Base-by-base conservation (phyloP, 23 red algal species). In the Chondrus crispus region DNA sequence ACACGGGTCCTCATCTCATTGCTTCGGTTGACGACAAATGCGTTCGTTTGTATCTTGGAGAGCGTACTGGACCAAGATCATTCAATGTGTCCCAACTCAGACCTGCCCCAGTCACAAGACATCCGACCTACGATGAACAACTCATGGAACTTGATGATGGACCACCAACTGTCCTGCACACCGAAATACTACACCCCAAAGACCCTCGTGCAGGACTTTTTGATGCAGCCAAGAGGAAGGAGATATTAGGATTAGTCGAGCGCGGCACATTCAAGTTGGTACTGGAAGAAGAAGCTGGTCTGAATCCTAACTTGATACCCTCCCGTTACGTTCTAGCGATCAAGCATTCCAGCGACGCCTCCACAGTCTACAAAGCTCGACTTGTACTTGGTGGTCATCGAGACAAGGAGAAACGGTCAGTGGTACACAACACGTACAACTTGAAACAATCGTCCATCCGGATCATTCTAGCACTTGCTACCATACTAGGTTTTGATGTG, bases 341-440 rank as follows among this genome's bases (percentile, higher is more conserved):
- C 44, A 81, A 81, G 33, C 40, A 29, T 29, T n/a, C 19, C 29
- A 18, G 52, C 44, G 33, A 20, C n/a, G 41, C 39, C 0, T 0
- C 14, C 14, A 53, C 20, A 0, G 52, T 20, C 53, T 52, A 81
- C 41, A 46, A 81, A 51, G 0, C 41, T n/a, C 0, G 0, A 20
- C 52, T 81, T 81, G 16, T 81, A 52, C n/a, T 81, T 0, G 74
- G 44, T 52, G 74, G 74, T 81, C 74, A 81, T 29, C 19, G 74
- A 29, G 74, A 81, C 29, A 19, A 20, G 52, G 41, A 81, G 13
- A 57, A 53, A 19, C 0, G 16, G 1, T 18, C 16, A 52, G 19
- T 48, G 37, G 40, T 48, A 14, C 74, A 81, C 46, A 81, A 48
- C 46, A 39, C 74, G 12, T 20, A 19, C n/a, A 81, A 19, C 33